These are phyloP conservation scores for Hemileia vastatrix DNA, from an alignment of 1,284 basidiomycete species.

Conservation along the genomic window DNA sequence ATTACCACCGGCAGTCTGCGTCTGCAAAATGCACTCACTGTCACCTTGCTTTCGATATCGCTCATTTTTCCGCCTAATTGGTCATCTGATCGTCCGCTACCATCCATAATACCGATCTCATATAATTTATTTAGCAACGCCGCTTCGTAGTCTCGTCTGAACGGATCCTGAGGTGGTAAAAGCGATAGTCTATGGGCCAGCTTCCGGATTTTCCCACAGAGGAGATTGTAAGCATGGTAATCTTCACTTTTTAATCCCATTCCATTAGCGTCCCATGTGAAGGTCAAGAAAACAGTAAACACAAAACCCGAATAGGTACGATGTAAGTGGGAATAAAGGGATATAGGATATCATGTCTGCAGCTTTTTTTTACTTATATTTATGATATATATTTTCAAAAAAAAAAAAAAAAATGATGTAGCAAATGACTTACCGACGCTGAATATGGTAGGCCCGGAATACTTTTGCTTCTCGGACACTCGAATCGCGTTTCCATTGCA, in stretches of 20 bases:
- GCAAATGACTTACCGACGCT: conserved; percentile 53
- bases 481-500: conserved; percentile 93
- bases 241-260: conserved; percentile 1
- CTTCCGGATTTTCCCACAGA: conserved; percentile 76
- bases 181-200: conserved; percentile 78
- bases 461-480: conserved; percentile 85
- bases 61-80: conserved; percentile 55
- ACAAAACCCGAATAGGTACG: conserved; percentile 24
- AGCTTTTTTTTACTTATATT: not conserved
- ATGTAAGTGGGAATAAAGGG: conserved; percentile 17
- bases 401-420: not conserved
- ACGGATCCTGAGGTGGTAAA: conserved; percentile 81
- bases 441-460: conserved; percentile 90
- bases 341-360: not conserved
- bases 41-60: conserved; percentile 87
- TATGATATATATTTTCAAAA: not conserved
- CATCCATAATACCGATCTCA: conserved; percentile 81
- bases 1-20: conserved; percentile 84
- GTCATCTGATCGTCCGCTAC: conserved; percentile 52
- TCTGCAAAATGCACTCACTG: conserved; percentile 87
- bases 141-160: conserved; percentile 71
- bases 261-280: not conserved
- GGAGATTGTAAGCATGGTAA: conserved; percentile 72
- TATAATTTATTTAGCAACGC: conserved; percentile 88
- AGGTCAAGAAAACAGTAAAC: not conserved